Evolutionary conservation across 768 basidiomycete genomes (phyloP).

Genomic region (Leucosporidium scottii): DNA sequence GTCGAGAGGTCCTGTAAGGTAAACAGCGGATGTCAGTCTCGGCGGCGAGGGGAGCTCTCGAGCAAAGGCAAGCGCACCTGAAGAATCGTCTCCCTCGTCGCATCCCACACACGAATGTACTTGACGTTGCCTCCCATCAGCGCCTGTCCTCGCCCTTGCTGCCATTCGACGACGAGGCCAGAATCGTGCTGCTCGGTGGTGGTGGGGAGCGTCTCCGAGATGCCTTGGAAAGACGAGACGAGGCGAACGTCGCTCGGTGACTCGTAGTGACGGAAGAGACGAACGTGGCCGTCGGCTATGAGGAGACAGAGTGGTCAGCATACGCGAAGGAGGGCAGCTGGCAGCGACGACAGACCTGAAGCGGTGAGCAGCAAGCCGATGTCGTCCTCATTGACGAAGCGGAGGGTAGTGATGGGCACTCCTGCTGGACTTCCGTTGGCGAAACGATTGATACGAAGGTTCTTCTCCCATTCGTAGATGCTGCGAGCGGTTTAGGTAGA

Average conservation of each 20-base stretch:
- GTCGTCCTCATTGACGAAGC: slow-evolving; percentile 92
- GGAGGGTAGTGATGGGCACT: slow-evolving; percentile 63
- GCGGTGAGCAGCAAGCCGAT: slow-evolving; percentile 82
- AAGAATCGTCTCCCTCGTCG: slow-evolving; percentile 71
- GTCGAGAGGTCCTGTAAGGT: slow-evolving; percentile 71
- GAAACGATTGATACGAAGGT: slow-evolving; percentile 70
- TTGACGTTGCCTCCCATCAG: slow-evolving; percentile 87
- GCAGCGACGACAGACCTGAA: slow-evolving; percentile 54
- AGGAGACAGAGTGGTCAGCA: not conserved
- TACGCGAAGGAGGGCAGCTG: not conserved
- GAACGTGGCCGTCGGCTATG: slow-evolving; percentile 82
- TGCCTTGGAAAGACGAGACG: slow-evolving; percentile 85
- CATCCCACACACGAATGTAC: slow-evolving; percentile 89
- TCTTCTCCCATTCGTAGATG: slow-evolving; percentile 89
- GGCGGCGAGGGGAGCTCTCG: not conserved
- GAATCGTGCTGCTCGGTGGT: slow-evolving; percentile 58
- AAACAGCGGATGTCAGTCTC: not conserved
- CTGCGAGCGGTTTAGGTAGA: slow-evolving; percentile 47
- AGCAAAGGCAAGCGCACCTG: slow-evolving; percentile 50
- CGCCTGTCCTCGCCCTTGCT: slow-evolving; percentile 73
- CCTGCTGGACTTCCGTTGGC: slow-evolving; percentile 75
- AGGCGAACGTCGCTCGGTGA: slow-evolving; percentile 68
- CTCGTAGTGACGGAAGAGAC: slow-evolving; percentile 89
- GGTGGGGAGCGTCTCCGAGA: slow-evolving; percentile 66
- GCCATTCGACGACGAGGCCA: slow-evolving; percentile 89